phyloP scores from a whole-genome alignment of 225 moss, liverwort and hornwort species.

The Pleurozium schreberi region DNA sequence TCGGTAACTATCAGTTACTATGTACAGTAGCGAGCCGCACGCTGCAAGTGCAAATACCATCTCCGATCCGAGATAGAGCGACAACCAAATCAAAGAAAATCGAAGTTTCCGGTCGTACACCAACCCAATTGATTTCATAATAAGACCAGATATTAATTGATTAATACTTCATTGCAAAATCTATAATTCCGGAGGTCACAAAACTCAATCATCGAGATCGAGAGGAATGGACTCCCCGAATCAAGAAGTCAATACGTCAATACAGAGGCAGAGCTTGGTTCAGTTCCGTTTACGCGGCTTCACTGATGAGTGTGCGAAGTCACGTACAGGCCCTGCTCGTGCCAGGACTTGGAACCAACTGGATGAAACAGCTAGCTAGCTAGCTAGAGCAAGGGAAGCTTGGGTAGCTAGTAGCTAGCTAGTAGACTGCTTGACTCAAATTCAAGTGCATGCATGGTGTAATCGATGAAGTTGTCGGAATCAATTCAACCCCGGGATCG shows the following conservation, averaged over 20 bases:
- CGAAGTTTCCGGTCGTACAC: not conserved
- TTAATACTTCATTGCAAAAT: not conserved
- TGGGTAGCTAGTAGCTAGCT: no score
- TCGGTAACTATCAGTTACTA: no score
- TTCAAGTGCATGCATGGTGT: no score
- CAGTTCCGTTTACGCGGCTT: not conserved
- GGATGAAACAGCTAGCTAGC: no score
- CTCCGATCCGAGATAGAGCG: not conserved
- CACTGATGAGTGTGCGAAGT: not conserved
- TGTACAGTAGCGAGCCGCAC: not conserved
- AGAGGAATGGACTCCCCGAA: not conserved
- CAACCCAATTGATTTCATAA: no score
- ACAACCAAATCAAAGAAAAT: not conserved
- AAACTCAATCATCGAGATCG: not conserved
- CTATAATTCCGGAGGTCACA: not conserved
- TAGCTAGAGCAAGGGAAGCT: no score
- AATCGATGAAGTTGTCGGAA: no score
- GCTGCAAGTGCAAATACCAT: not conserved
- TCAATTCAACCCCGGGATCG: no score
- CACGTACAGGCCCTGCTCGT: not conserved
- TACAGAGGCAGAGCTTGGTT: not conserved
- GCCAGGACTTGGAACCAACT: not conserved
- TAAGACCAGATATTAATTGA: not conserved
- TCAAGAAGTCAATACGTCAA: no score
- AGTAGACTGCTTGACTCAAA: no score